These are phyloP conservation scores for Neurospora discreta DNA, from an alignment of 495 filamentous ascomycete species.

Conservation along the genomic window DNA sequence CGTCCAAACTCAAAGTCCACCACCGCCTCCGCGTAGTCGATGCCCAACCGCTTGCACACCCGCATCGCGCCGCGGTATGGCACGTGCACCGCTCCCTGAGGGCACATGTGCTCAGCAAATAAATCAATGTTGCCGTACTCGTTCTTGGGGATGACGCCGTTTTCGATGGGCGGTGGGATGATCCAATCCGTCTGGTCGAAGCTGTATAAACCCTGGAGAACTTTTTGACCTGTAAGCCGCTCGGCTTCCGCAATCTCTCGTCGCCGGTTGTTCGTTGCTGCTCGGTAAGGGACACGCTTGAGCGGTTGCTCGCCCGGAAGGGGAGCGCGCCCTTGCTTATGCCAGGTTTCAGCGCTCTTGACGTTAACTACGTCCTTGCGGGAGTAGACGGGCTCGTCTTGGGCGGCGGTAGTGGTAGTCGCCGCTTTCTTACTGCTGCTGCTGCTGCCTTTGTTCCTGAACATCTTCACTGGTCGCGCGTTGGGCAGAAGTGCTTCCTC, in stretches of 20 bases:
- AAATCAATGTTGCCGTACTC: conserved; percentile 95
- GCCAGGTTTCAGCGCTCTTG: conserved; percentile 92
- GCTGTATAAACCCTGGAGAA: conserved; percentile 77
- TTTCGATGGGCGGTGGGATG: conserved; percentile 68
- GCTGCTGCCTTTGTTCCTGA: conserved; percentile 44
- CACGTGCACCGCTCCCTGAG: conserved; percentile 73
- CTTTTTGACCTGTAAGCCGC: conserved; percentile 64
- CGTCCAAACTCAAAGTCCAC: conserved; percentile 94
- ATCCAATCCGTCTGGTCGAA: conserved; percentile 88
- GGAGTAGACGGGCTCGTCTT: conserved; percentile 69
- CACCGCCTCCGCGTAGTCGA: conserved; percentile 91
- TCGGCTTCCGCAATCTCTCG: conserved; percentile 81
- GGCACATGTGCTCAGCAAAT: conserved; percentile 89
- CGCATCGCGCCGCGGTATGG: conserved; percentile 62
- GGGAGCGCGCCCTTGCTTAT: conserved; percentile 82
- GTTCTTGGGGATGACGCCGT: conserved; percentile 89
- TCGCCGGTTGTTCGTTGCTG: conserved; percentile 78
- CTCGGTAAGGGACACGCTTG: conserved; percentile 81
- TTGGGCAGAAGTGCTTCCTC: conserved; percentile 77
- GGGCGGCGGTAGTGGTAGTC: conserved; percentile 22
- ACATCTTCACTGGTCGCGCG: conserved; percentile 60
- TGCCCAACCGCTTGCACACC: conserved; percentile 70
- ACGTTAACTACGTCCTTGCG: conserved; percentile 74
- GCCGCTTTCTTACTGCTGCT: too few species aligned
- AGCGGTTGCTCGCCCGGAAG: conserved; percentile 58